Base-by-base conservation (phyloP, 805 yeast species). In the Torulaspora franciscae region DNA sequence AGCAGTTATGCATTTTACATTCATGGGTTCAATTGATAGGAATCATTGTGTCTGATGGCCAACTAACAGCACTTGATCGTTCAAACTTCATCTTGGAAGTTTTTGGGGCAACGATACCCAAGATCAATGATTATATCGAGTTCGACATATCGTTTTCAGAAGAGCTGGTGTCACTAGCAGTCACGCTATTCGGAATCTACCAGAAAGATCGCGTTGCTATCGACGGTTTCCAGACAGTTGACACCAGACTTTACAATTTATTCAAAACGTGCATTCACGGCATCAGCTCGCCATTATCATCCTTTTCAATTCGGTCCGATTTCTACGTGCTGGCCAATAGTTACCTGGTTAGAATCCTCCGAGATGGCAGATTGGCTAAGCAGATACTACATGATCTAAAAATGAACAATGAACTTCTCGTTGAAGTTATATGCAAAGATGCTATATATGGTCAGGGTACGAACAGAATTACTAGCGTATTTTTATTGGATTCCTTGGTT, bases 1-100 rank as follows among this genome's bases (percentile, higher is more conserved):
- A 71, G 7, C 93, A 84, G 49, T 66, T 83, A 37, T 66, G 74
- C 10, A 78, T 83, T 46, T 66, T 91, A 24, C 87, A 82, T 57
- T 77, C 95, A 0, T 91, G 98, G 98, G 81, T 82, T 17, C 83
- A 81, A 52, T 64, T 90, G 40, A 80, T 87, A 19, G 87, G 88
- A 49, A 79, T 88, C 3, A 65, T 87, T 36, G 79, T 86, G 4
- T 71, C 79, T 4, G 89, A 82, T 61, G 80, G 79, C 7, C 68
- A 68, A n/a, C 64, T 80, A 44, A 63, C 69, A 6, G 57, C 72
- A 0, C 56, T 65, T 7, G 63, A 66, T n/a, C 70, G 82, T 38
- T 70, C 79, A 0, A 74, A 77, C 30, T 83, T 91, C 56, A 79
- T 88, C 43, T 65, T 87, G 14, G 95, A 85, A 53, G 77, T 86